Percentiles rank a stretch among this genome's conserved stretches.
Conservation (phyloP, 495 filamentous ascomycete genomes). For the Penicillium lagena region DNA sequence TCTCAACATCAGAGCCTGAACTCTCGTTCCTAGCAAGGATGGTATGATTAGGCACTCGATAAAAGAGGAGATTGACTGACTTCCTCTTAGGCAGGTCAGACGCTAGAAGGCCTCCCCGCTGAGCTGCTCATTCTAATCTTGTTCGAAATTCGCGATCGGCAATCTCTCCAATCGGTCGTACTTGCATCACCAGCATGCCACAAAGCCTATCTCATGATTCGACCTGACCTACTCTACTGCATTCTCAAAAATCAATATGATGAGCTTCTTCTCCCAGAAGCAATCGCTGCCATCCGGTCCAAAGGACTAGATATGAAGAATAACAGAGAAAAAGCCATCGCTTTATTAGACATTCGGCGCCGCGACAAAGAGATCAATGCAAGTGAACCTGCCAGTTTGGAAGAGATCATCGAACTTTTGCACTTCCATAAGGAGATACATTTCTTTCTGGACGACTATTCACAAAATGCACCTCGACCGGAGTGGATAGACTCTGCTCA, state of each 20-base stretch:
- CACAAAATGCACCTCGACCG: slow-evolving; percentile 6
- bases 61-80: background rate
- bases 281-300: slow-evolving; percentile 4
- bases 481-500: background rate
- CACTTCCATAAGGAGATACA: slow-evolving; percentile 5
- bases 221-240: slow-evolving; percentile 5
- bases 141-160: slow-evolving; percentile 1
- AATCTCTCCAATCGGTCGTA: slow-evolving; percentile 12
- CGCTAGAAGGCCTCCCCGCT: slow-evolving; percentile 14
- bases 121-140: slow-evolving; percentile 16
- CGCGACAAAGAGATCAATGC: background rate
- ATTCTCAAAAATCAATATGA: slow-evolving; percentile 6
- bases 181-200: slow-evolving; percentile 13
- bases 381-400: background rate
- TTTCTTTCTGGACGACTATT: slow-evolving; percentile 12
- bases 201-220: slow-evolving; percentile 8
- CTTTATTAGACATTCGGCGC: background rate
- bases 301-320: background rate
- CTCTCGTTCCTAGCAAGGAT: background rate
- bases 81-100: slow-evolving; percentile 3
- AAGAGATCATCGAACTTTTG: slow-evolving; percentile 7
- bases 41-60: background rate
- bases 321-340: slow-evolving; percentile 1
- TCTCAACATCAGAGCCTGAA: background rate
- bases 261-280: slow-evolving; percentile 2